phyloP scores from a whole-genome alignment of 495 filamentous ascomycete species.

The Tuber melanosporum region DNA sequence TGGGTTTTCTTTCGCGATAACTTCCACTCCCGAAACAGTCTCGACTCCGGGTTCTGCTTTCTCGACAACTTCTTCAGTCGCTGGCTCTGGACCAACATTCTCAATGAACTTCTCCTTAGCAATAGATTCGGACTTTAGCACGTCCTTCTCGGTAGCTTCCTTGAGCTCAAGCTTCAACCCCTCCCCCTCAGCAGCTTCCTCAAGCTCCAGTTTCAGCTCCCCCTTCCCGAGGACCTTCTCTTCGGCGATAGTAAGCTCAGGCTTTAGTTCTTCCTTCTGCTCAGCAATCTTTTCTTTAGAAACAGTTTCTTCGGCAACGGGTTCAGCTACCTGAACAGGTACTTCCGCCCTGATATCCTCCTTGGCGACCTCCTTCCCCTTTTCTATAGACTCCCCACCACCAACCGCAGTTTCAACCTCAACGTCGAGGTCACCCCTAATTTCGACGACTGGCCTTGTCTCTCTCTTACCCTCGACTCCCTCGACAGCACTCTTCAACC shows the following conservation, averaged over 20 bases:
- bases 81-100: neutral
- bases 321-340: slow-evolving; percentile 16
- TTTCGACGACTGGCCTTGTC: neutral
- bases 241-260: slow-evolving; percentile 14
- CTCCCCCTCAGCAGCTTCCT: neutral
- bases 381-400: slow-evolving; percentile 17
- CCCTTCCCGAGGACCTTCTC: neutral
- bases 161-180: slow-evolving; percentile 18
- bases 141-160: slow-evolving; percentile 36
- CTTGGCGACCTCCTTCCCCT: slow-evolving; percentile 28
- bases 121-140: slow-evolving; percentile 1
- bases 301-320: slow-evolving; percentile 5
- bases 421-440: slow-evolving; percentile 28
- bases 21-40: slow-evolving; percentile 4
- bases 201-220: slow-evolving; percentile 28
- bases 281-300: slow-evolving; percentile 4
- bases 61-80: neutral
- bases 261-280: slow-evolving; percentile 8
- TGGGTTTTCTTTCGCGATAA: neutral
- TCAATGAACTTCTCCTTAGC: neutral
- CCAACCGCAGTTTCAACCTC: slow-evolving; percentile 28
- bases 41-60: slow-evolving; percentile 14
- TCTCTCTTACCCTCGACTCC: slow-evolving; percentile 29
- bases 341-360: slow-evolving; percentile 34
- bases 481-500: slow-evolving; percentile 40